Base-by-base conservation (phyloP, 371 early-diverging fungal genomes). In the Mortierella sp. region DNA sequence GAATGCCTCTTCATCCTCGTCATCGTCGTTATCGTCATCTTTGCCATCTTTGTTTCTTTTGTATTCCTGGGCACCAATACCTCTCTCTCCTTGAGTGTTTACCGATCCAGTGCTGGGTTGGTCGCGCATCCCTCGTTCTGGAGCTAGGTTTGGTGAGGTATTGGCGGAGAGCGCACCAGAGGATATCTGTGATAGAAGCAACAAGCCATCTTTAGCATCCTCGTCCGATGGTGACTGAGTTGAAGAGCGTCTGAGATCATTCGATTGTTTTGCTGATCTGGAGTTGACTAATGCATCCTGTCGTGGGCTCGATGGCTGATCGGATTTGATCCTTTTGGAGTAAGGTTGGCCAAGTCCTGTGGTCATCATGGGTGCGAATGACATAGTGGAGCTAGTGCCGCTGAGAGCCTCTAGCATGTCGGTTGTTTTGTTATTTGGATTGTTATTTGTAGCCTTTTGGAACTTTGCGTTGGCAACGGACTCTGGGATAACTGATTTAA, bases 401-500 rank as follows among this genome's bases (percentile, higher is more conserved):
- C 30, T 61, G 18, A 77, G 28, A 18, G 77, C 77, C 1, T 72
- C 77, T 20, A 77, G 61, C 77, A 77, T 77, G 37, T 77, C 77
- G 0, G 77, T 77, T 9, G 77, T 77, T 62, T 77, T 77, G 58
- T 77, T 77, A 30, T 77, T 77, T 14, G 77, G 77, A 39, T 77
- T 72, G 39, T 32, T 71, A 47, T 77, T 77, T 30, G 72, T 77
- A 10, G 77, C 77, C 65, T 67, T 71, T 49, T 64, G 61, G 18
- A 77, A 52, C 64, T 63, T 71, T 1, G 65, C 84, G 40, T 83
- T 79, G 11, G 84, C 86, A 32, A 87, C 86, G 11, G 84, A 54
- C 16, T 84, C 83, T 45, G 85, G 83, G 1, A 89, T 83, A 32
- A 85, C 83, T 0, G 84, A 75, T 66, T 89, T 87, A 1, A 91